Percentiles rank a stretch among this genome's conserved stretches.
phyloP scores from a whole-genome alignment of 2,329 filamentous ascomycete species.

The Botrytis byssoidea region DNA sequence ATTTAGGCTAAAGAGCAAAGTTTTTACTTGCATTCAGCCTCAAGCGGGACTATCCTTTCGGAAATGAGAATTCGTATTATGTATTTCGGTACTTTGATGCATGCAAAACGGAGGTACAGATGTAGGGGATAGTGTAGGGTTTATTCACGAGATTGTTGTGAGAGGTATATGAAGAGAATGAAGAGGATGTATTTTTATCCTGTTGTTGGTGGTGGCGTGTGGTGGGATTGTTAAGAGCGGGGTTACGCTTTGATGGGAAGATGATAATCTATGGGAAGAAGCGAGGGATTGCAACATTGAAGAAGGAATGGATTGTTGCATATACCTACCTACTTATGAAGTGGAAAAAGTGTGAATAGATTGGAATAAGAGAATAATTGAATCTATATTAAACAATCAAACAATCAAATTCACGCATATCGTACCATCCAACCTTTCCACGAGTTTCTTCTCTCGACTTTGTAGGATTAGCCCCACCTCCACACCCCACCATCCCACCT shows the following conservation, averaged over 20 bases:
- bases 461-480: neutral
- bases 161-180: neutral
- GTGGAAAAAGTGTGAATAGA: neutral
- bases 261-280: neutral
- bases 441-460: neutral
- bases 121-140: neutral
- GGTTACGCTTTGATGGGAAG: neutral
- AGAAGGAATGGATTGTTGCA: neutral
- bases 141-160: neutral
- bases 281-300: neutral
- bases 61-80: neutral
- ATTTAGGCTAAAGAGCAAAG: conserved; percentile 2
- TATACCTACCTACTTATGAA: neutral
- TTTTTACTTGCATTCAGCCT: neutral
- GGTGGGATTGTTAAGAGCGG: neutral
- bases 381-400: neutral
- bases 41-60: neutral
- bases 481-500: neutral
- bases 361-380: neutral
- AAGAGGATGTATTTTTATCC: neutral
- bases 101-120: neutral
- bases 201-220: neutral
- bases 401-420: neutral
- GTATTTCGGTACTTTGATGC: neutral
- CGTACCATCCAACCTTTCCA: neutral